Evolutionary conservation across 441 rosid genomes (phyloP), one percentile per base, ranked within the genome.

Genomic region (Pelargonium myrrhifolium): DNA sequence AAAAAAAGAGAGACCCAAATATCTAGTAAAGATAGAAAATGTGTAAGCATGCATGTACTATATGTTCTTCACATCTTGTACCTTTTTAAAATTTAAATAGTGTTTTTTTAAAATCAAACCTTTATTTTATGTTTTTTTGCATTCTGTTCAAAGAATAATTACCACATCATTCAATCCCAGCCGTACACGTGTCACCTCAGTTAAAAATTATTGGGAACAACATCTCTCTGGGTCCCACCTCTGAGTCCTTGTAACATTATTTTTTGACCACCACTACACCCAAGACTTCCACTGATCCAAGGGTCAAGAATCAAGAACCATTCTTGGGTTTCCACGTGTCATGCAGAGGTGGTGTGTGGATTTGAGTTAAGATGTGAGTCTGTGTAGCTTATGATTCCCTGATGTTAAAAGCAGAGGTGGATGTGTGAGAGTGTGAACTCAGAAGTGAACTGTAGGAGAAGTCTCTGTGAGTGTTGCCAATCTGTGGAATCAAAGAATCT

Each of bases 381-480:
- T 47, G 31, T 21, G 62, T 6, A 55, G 60, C 60, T 3, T 28
- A 28, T 28, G 35, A 20, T 10, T 58, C 0, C 62, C 62, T 9
- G 10, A 22, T 58, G 31, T 58, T 58, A 58, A 58, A 58, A 58
- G 60, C 21, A 58, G 24, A 20, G 24, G 62, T 6, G 24, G 24
- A 58, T 12, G 24, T 58, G 26, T 58, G 56, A 14, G 9, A 22
- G 62, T 58, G 62, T 58, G 62, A 58, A 58, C 8, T 21, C 31
- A 9, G 62, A n/a, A 58, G 62, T 58, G 62, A 58, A 58, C 62
- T 58, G 62, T 58, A 55, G 60, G 60, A 58, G 62, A 21, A 58
- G 62, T 31, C 40, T 24, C 28, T n/a, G n/a, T 24, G 28, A 24
- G 28, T 53, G 59, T 53, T 53, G 7, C 59, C 59, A 6, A 37